A percentile compares a stretch with the other conserved stretches of the same genome.
Conservation (phyloP, 768 basidiomycete species). For the Tricholoma sp. region DNA sequence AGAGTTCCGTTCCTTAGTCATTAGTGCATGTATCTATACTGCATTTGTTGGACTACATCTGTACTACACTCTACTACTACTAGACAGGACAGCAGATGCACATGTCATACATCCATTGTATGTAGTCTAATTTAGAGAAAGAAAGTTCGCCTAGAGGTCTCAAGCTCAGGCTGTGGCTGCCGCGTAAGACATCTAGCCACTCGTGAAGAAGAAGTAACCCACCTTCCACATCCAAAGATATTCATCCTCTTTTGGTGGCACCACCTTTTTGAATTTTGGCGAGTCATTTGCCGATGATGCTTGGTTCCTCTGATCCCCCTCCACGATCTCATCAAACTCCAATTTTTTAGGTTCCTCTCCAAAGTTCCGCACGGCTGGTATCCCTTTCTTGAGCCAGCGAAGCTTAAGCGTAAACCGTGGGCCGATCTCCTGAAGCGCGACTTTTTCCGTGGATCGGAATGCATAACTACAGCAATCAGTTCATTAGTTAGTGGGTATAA, state of each 20-base stretch:
- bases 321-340: conserved; percentile 41
- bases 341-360: conserved; percentile 58
- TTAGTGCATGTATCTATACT: too few species aligned
- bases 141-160: conserved; percentile 86
- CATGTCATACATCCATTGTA: background rate
- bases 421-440: conserved; percentile 94
- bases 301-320: conserved; percentile 27
- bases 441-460: conserved; percentile 87
- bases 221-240: conserved; percentile 93
- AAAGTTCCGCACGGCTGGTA: conserved; percentile 73
- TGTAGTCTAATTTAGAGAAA: conserved; percentile 60
- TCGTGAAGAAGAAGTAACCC: conserved; percentile 17
- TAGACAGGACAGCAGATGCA: background rate
- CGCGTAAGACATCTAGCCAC: conserved; percentile 3
- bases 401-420: conserved; percentile 96
- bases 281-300: conserved; percentile 16
- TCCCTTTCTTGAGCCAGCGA: conserved; percentile 80
- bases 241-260: conserved; percentile 69
- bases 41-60: too few species aligned
- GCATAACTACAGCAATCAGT: conserved; percentile 60
- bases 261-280: conserved; percentile 18
- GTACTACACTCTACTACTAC: too few species aligned
- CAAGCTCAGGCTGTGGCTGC: conserved; percentile 74
- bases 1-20: too few species aligned
- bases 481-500: background rate